Percentiles rank a stretch among this genome's conserved stretches.
phyloP scores from a whole-genome alignment of 129 eudicot species.

The Tagetes patula region DNA sequence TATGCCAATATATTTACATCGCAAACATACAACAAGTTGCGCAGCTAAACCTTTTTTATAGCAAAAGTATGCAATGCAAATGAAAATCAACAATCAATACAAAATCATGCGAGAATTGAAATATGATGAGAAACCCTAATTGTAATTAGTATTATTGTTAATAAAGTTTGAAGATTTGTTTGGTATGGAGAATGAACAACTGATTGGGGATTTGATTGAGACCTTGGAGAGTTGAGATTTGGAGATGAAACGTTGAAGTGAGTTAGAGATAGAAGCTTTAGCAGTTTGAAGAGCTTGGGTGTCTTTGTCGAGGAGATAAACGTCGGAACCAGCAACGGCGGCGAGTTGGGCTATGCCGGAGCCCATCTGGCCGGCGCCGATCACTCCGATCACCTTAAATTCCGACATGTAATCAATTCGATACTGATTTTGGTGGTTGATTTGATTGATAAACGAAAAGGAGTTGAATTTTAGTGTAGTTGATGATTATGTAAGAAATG shows the following conservation, averaged over 20 bases:
- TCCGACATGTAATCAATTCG: conserved; percentile 39
- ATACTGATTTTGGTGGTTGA: neutral
- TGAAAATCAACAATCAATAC: too few relatives aligned
- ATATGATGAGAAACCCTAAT: conserved; percentile 5
- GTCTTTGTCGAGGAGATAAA: conserved; percentile 69
- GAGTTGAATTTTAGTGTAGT: too few relatives aligned
- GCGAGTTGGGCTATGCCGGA: conserved; percentile 93
- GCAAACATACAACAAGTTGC: too few relatives aligned
- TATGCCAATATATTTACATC: too few relatives aligned
- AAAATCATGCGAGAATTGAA: too few relatives aligned
- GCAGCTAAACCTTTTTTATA: too few relatives aligned
- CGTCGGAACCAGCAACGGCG: conserved; percentile 69
- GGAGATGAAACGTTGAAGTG: conserved; percentile 67
- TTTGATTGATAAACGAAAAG: too few relatives aligned
- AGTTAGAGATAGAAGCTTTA: conserved; percentile 41
- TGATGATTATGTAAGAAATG: too few relatives aligned
- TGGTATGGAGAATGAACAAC: too few relatives aligned
- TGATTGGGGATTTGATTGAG: neutral
- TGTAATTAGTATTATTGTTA: neutral
- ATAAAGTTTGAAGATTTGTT: too few relatives aligned
- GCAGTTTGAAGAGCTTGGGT: conserved; percentile 54
- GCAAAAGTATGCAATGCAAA: too few relatives aligned
- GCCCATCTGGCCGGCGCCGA: conserved; percentile 99
- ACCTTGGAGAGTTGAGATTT: conserved; percentile 75
- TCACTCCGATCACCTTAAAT: conserved; percentile 60